Evolutionary conservation across 1,139 yeast species (phyloP).

Genomic region (Ashbya aceris): DNA sequence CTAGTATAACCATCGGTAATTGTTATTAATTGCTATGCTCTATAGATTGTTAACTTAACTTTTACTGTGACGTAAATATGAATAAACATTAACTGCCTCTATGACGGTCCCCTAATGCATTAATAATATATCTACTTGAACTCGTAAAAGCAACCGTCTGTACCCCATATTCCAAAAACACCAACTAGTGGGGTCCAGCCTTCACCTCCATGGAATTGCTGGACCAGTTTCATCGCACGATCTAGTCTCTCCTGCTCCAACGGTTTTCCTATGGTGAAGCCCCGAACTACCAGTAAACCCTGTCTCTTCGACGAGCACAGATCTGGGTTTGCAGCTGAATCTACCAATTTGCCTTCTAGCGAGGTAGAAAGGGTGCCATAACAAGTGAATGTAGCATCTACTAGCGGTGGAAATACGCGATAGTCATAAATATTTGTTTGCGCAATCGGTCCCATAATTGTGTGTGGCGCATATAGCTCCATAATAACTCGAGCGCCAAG

Average conservation of each 20-base stretch:
- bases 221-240: conserved; percentile 27
- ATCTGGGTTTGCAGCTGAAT: conserved; percentile 33
- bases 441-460: conserved; percentile 49
- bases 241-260: conserved; percentile 25
- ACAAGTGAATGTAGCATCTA: conserved; percentile 24
- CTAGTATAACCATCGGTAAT: too few species aligned
- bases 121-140: conserved; percentile 15
- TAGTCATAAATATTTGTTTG: conserved; percentile 56
- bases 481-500: conserved; percentile 43
- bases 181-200: conserved; percentile 53
- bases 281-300: conserved; percentile 52
- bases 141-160: conserved; percentile 58
- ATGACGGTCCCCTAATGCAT: neutral
- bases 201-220: conserved; percentile 37
- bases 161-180: conserved; percentile 53
- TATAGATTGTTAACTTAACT: too few species aligned
- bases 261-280: conserved; percentile 56
- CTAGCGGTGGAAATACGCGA: conserved; percentile 34
- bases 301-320: conserved; percentile 31
- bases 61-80: neutral
- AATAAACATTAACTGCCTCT: neutral
- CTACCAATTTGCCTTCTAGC: conserved; percentile 35
- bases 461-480: conserved; percentile 40
- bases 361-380: conserved; percentile 31
- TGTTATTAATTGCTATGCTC: too few species aligned